phyloP scores from a whole-genome alignment of 2,329 filamentous ascomycete genomes.

The Metarhizium brunneum region DNA sequence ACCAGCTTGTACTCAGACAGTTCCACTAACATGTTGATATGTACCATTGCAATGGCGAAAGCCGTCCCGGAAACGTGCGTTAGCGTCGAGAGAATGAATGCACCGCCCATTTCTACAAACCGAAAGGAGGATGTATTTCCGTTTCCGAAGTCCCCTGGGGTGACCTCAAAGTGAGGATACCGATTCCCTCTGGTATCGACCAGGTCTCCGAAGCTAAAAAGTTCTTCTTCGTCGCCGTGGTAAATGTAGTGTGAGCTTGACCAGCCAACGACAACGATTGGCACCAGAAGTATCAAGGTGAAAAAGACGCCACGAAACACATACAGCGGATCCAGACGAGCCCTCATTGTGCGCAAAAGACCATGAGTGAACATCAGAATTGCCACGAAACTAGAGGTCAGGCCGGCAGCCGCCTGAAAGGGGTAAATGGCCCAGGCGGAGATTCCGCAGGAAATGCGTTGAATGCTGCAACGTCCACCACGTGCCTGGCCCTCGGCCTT shows the following conservation, averaged over 20 bases:
- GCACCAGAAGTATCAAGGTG: conserved; percentile 12
- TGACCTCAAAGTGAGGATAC: too few species aligned
- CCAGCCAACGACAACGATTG: conserved; percentile 11
- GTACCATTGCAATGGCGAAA: conserved; percentile 8
- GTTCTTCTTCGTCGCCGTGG: neutral
- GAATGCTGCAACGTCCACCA: neutral
- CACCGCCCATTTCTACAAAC: neutral
- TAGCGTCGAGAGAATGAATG: neutral
- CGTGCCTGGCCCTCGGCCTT: neutral
- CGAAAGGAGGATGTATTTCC: too few species aligned
- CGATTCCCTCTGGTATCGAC: too few species aligned
- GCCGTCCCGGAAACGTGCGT: neutral
- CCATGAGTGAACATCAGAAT: conserved; percentile 9
- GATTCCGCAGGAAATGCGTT: neutral
- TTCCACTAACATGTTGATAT: conserved; percentile 16
- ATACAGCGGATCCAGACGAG: conserved; percentile 10
- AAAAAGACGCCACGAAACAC: conserved; percentile 15
- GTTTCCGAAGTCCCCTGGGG: too few species aligned
- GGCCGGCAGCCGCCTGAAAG: conserved; percentile 10
- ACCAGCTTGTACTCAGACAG: neutral
- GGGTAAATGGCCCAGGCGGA: conserved; percentile 9
- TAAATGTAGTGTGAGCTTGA: neutral
- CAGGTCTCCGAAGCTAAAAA: too few species aligned
- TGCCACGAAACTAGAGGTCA: conserved; percentile 8
- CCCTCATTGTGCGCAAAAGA: conserved; percentile 3